Conservation (phyloP, 257 asterid genomes). For the Solanum stenotomum region DNA sequence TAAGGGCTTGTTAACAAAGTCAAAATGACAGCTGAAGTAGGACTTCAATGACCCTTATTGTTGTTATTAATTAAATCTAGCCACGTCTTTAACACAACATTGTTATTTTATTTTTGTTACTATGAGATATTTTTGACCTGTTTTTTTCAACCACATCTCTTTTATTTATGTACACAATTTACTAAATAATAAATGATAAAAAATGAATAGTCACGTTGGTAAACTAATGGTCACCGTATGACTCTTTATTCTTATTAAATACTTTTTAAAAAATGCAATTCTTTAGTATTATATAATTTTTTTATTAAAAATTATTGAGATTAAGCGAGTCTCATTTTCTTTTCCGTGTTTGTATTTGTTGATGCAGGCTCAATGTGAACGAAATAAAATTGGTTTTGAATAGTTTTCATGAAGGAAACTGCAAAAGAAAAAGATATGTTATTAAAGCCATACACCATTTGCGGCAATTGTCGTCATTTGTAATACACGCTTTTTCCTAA, state of each 20-base stretch:
- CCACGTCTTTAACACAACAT: not conserved
- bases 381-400: not conserved
- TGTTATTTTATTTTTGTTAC: not conserved
- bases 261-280: too few relatives aligned
- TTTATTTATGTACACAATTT: too few relatives aligned
- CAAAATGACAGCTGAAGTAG: not conserved
- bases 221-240: not conserved
- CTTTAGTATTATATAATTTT: too few relatives aligned
- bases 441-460: not conserved
- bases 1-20: not conserved
- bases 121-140: not conserved
- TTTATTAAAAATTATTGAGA: too few relatives aligned
- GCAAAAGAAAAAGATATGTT: not conserved
- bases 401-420: not conserved
- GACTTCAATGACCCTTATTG: not conserved
- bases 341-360: too few relatives aligned
- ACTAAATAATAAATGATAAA: too few relatives aligned
- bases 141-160: not conserved
- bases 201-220: too few relatives aligned
- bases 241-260: not conserved
- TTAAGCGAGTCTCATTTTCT: too few relatives aligned
- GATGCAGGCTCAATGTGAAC: not conserved
- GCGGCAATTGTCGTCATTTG: not conserved
- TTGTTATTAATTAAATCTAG: not conserved
- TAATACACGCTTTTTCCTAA: not conserved